Evolutionary conservation across 2,329 filamentous ascomycete genomes (phyloP).

Genomic region (Talaromyces piceae): DNA sequence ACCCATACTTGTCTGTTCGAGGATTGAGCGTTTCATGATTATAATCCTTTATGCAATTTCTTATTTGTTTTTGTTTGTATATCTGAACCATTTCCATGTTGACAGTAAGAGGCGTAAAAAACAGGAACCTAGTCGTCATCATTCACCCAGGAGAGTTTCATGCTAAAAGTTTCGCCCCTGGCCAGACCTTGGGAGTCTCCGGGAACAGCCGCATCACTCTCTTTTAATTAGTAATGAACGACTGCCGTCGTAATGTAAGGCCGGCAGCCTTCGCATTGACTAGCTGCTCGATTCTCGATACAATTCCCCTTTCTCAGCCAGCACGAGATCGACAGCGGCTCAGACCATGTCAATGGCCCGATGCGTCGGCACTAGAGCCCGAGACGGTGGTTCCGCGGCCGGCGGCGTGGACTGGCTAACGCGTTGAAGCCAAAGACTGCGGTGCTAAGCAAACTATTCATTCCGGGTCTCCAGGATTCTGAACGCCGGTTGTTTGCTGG

Average conservation of each 20-base stretch:
- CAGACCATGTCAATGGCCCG: not conserved
- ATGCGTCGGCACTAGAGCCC: not conserved
- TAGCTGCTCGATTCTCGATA: not conserved
- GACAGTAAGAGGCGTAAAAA: too few species aligned
- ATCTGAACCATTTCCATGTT: too few species aligned
- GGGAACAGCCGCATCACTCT: too few species aligned
- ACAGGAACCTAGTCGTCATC: too few species aligned
- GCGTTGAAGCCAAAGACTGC: not conserved
- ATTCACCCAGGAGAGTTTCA: too few species aligned
- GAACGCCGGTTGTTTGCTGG: not conserved
- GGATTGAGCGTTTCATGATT: not conserved
- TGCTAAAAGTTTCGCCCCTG: too few species aligned
- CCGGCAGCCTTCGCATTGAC: not conserved
- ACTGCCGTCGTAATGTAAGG: too few species aligned
- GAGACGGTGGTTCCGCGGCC: not conserved
- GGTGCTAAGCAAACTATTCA: not conserved
- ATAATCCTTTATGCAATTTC: not conserved
- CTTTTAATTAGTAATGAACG: too few species aligned
- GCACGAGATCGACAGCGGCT: not conserved
- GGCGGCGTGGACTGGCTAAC: not conserved
- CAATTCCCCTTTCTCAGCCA: not conserved
- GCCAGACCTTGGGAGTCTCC: too few species aligned
- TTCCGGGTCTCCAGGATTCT: not conserved
- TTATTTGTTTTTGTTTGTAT: not conserved
- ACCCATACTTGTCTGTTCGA: not conserved